Evolutionary conservation across 2,329 filamentous ascomycete genomes (phyloP), one percentile per base, ranked within the genome.

Genomic region (Sporothrix protearum): DNA sequence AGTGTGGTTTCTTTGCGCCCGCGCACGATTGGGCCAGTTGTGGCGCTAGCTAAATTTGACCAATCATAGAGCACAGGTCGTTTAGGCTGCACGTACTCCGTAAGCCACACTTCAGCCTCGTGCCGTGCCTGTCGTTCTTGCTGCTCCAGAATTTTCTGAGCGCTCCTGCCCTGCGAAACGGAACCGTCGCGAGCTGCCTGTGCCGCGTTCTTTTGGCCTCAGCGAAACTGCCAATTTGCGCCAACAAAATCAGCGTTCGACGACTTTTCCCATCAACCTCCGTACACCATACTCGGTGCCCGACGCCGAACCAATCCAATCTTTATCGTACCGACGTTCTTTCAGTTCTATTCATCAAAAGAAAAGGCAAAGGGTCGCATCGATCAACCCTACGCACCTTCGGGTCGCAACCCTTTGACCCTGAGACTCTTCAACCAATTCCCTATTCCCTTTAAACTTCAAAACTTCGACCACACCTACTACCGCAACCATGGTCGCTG

Each of bases 401-500:
- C 28, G 42, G 45, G 64, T 49, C 53, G 42, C 51, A 47, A 25
- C 22, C 36, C 22, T 47, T 47, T 47, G 42, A 47, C 14, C 22
- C 22, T 19, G 28, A n/a, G 16, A 63, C 59, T 25, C n/a, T n/a
- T n/a, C n/a, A n/a, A n/a, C n/a, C n/a, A n/a, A n/a, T n/a, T n/a
- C n/a, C n/a, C n/a, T n/a, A n/a, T 14, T 33, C 28, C 22, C 39
- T 42, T 39, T 42, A 3, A 16, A 28, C 28, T 39, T 8, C 10
- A n/a, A 2, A 10, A 10, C 30, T 33, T 14, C 10, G 1, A 42
- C 28, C 53, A 57, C 16, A 14, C 6, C 36, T 3, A 68, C 59
- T 7, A 28, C 73, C 75, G 77, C 77, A 77, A 83, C 76, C 72
- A 92, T 92, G 89, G 88, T 89, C 75, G 89, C 91, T 80, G 89